These are phyloP conservation scores for Ceratopteris richardii DNA, from an alignment of 75 land plant genomes.

Conservation along the genomic window DNA sequence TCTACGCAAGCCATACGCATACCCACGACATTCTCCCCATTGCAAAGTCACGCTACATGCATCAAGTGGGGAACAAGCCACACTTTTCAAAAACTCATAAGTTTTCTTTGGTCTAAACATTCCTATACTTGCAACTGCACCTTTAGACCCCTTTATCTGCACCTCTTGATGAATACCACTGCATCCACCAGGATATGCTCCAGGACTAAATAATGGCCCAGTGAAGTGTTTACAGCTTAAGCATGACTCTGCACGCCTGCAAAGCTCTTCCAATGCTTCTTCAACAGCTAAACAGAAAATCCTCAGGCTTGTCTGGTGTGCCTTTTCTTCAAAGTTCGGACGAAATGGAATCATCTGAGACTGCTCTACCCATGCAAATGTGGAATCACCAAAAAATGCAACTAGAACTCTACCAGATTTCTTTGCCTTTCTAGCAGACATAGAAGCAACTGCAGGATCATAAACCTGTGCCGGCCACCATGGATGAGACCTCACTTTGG, in stretches of 20 bases:
- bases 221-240: conserved; percentile 20
- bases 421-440: conserved; percentile 28
- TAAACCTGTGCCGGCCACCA: conserved; percentile 76
- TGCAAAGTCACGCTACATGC: neutral
- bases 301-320: conserved; percentile 36
- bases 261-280: conserved; percentile 44
- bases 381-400: conserved; percentile 64
- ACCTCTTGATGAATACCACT: neutral
- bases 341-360: conserved; percentile 41
- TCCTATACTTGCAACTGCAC: neutral
- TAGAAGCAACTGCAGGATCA: conserved; percentile 58
- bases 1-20: conserved; percentile 1
- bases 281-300: conserved; percentile 35
- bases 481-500: conserved; percentile 56
- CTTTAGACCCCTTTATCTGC: neutral
- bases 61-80: neutral
- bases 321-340: conserved; percentile 37
- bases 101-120: neutral
- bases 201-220: neutral
- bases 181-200: neutral
- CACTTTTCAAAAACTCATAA: neutral
- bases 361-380: conserved; percentile 61
- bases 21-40: neutral
- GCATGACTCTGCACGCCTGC: conserved; percentile 43
- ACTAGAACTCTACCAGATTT: conserved; percentile 45